Conservation (phyloP, 805 yeast species). For the Lachancea dasiensis region DNA sequence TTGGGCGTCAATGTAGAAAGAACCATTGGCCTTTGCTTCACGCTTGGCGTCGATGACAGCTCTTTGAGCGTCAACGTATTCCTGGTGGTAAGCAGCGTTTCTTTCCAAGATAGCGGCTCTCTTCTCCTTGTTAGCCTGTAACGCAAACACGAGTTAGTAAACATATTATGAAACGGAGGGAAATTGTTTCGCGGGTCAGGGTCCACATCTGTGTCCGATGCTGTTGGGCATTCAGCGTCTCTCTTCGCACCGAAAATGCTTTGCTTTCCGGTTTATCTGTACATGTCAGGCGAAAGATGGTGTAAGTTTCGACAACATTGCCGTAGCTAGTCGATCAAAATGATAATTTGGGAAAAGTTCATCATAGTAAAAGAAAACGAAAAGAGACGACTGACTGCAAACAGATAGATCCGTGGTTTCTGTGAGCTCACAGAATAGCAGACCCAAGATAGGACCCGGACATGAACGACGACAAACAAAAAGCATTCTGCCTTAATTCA, state of each 20-base stretch:
- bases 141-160: slow-evolving; percentile 13
- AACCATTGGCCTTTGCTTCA: slow-evolving; percentile 89
- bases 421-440: slow-evolving; percentile 18
- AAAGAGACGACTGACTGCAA: not conserved
- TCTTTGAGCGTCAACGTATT: slow-evolving; percentile 89
- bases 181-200: too few species aligned
- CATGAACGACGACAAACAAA: too few species aligned
- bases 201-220: too few species aligned
- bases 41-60: slow-evolving; percentile 82
- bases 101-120: slow-evolving; percentile 79
- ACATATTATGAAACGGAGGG: too few species aligned
- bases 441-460: too few species aligned
- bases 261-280: not conserved
- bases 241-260: not conserved
- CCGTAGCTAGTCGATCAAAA: slow-evolving; percentile 55
- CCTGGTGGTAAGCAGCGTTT: slow-evolving; percentile 94
- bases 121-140: slow-evolving; percentile 45
- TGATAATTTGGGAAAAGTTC: slow-evolving; percentile 41
- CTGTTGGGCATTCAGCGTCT: too few species aligned
- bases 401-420: slow-evolving; percentile 3
- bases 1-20: slow-evolving; percentile 94
- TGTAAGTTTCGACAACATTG: slow-evolving; percentile 63
- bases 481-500: too few species aligned
- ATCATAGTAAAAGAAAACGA: slow-evolving; percentile 28
- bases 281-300: slow-evolving; percentile 69